phyloP scores from a whole-genome alignment of 108 stramenopile genomes.

The Cylindrotheca closterium region DNA sequence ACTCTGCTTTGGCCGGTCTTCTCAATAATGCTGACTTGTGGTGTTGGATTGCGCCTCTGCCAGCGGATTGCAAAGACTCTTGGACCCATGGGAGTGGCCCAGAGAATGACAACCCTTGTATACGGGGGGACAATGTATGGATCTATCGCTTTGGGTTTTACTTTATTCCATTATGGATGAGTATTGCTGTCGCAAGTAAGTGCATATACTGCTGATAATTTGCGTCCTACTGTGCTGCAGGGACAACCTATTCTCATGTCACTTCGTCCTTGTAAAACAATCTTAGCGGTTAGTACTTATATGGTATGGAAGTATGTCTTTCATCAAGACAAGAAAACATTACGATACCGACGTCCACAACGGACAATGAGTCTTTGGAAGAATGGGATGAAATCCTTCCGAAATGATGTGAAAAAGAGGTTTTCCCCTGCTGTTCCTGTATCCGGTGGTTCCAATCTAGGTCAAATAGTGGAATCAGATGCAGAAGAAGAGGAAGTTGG shows the following conservation, averaged over 20 bases:
- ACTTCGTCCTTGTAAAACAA: too few species aligned
- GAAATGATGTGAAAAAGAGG: too few species aligned
- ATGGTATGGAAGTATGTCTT: background rate
- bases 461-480: too few species aligned
- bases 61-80: conserved; percentile 21
- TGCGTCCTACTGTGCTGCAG: too few species aligned
- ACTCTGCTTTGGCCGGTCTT: conserved; percentile 23
- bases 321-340: background rate
- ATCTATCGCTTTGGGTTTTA: conserved; percentile 30
- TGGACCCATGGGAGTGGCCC: background rate
- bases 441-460: too few species aligned
- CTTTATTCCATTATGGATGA: conserved; percentile 4
- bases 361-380: background rate
- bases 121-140: conserved; percentile 47
- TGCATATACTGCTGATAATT: background rate
- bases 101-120: conserved; percentile 26
- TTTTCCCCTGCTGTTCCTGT: too few species aligned
- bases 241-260: too few species aligned
- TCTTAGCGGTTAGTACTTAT: background rate
- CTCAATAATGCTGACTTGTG: conserved; percentile 44
- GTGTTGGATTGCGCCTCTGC: conserved; percentile 61
- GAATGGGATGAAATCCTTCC: too few species aligned
- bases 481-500: too few species aligned
- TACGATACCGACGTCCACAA: conserved; percentile 8
- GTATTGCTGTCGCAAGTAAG: conserved; percentile 11